phyloP scores from a whole-genome alignment of 441 rosid species.

The Sinapis alba region DNA sequence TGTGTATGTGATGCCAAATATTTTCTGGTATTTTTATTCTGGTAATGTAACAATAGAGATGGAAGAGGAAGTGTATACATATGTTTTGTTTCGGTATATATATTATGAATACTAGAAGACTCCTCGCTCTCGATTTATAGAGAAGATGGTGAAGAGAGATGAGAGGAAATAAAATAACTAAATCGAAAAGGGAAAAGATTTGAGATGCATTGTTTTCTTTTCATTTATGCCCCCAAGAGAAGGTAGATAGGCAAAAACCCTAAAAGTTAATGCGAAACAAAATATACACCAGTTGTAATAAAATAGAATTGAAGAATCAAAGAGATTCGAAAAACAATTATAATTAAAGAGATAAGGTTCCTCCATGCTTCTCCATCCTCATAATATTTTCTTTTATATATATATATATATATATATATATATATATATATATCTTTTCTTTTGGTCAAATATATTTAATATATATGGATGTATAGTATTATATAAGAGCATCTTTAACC shows the following conservation, averaged over 20 bases:
- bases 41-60: not conserved
- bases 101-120: conserved; percentile 6
- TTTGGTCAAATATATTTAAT: too few relatives aligned
- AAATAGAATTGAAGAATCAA: not conserved
- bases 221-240: conserved; percentile 39
- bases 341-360: conserved; percentile 36
- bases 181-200: conserved; percentile 7
- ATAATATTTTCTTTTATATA: conserved; percentile 33
- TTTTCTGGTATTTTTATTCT: not conserved
- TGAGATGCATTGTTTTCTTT: conserved; percentile 28
- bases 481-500: too few relatives aligned
- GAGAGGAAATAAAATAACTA: conserved; percentile 21
- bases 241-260: conserved; percentile 22
- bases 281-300: not conserved
- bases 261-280: not conserved
- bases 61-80: not conserved
- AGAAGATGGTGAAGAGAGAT: conserved; percentile 29
- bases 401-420: too few relatives aligned
- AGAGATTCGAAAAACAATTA: not conserved
- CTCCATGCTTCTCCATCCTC: conserved; percentile 38
- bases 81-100: not conserved
- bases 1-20: not conserved
- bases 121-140: conserved; percentile 34
- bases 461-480: too few relatives aligned
- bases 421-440: too few relatives aligned